These are phyloP conservation scores for Hordeum pubiflorum DNA, from an alignment of 202 grass and related monocot genomes.

Conservation along the genomic window DNA sequence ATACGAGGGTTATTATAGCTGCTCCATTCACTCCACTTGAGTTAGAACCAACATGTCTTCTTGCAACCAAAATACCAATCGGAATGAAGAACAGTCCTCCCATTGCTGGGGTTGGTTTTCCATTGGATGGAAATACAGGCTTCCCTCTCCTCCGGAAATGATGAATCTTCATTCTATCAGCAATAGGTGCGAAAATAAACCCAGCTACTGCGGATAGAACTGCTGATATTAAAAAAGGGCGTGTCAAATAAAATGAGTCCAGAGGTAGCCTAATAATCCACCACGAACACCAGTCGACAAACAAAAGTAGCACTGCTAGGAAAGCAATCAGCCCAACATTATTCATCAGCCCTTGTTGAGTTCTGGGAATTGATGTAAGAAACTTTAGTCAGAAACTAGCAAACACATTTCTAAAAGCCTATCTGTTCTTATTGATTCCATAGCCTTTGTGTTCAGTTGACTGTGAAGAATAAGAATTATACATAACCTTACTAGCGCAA, in stretches of 20 bases:
- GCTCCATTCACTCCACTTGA: conserved; percentile 60
- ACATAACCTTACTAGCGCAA: not conserved
- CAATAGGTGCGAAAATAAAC: conserved; percentile 69
- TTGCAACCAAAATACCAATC: conserved; percentile 70
- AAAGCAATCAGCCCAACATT: conserved; percentile 62
- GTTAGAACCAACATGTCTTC: conserved; percentile 42
- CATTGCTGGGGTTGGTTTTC: conserved; percentile 72
- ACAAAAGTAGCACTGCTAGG: conserved; percentile 64
- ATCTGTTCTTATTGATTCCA: not conserved
- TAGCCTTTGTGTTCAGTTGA: conserved; percentile 13
- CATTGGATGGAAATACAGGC: conserved; percentile 39
- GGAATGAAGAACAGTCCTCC: conserved; percentile 87
- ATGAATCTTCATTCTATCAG: conserved; percentile 70
- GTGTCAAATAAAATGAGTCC: conserved; percentile 76
- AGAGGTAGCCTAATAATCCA: conserved; percentile 85
- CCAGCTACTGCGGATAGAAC: conserved; percentile 72
- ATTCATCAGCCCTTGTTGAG: conserved; percentile 66
- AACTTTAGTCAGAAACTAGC: conserved; percentile 40
- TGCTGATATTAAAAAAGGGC: conserved; percentile 73
- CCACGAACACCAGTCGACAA: conserved; percentile 94
- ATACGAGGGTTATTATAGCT: conserved; percentile 57
- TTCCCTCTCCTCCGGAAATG: conserved; percentile 60
- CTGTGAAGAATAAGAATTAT: not conserved
- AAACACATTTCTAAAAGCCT: conserved; percentile 2
- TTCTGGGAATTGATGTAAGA: conserved; percentile 62